Conservation (phyloP, 2,329 filamentous ascomycete genomes). For the Aspergillus brasiliensis region DNA sequence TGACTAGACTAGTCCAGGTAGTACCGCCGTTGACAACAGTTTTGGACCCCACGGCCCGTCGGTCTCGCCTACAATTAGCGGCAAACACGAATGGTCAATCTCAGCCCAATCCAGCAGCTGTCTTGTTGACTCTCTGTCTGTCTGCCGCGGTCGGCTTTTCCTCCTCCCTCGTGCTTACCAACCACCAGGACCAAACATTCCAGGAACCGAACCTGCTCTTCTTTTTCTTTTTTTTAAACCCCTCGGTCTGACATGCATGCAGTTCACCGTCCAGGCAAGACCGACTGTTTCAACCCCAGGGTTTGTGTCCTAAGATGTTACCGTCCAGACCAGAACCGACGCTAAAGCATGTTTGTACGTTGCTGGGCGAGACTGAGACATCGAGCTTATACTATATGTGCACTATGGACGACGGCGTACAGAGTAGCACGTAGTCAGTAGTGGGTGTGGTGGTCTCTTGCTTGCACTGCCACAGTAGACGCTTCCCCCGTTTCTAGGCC, state of each 20-base stretch:
- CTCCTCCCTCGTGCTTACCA: not conserved
- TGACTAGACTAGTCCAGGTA: not conserved
- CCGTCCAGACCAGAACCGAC: not conserved
- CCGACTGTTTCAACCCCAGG: not conserved
- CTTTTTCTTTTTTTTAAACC: not conserved
- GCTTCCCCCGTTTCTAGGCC: no score
- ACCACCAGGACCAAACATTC: not conserved
- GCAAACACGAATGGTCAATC: not conserved
- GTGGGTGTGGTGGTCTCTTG: no score
- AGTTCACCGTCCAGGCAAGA: not conserved
- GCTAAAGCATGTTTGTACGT: not conserved
- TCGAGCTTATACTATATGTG: not conserved
- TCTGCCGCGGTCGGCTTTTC: not conserved
- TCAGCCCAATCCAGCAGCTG: not conserved
- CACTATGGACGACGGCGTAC: no score
- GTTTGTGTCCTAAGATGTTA: not conserved
- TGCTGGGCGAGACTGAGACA: not conserved
- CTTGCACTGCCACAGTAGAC: no score
- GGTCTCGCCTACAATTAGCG: slow-evolving; percentile 3
- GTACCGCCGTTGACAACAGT: not conserved
- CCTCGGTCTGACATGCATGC: not conserved
- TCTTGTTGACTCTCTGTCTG: no score
- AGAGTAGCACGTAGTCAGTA: no score
- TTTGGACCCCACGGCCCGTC: slow-evolving; percentile 7
- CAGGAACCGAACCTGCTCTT: not conserved